Percentiles rank a stretch among this genome's conserved stretches.
These are phyloP conservation scores for Fusarium nygamai DNA, from an alignment of 2,329 filamentous ascomycete species.

Conservation along the genomic window DNA sequence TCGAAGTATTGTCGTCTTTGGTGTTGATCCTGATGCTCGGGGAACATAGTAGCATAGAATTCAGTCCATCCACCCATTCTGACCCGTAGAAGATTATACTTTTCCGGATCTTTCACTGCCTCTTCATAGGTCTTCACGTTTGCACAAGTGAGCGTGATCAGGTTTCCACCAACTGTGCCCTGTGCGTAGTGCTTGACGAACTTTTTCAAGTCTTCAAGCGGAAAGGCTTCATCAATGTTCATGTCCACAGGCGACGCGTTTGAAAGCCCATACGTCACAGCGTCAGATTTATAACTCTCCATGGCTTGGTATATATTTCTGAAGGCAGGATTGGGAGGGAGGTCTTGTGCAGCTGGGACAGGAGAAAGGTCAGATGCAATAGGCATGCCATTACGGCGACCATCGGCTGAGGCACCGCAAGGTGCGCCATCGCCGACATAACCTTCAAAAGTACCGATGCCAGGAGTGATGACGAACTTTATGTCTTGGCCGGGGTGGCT, in stretches of 20 bases:
- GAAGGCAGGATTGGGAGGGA: background rate
- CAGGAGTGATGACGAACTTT: background rate
- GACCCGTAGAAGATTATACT: background rate
- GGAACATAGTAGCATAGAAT: background rate
- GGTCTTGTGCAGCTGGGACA: background rate
- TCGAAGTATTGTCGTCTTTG: background rate
- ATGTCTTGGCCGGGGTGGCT: background rate
- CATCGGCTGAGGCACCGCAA: background rate
- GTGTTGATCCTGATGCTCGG: background rate
- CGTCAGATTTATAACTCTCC: background rate
- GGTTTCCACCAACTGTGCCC: background rate
- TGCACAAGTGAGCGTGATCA: background rate
- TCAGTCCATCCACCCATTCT: background rate
- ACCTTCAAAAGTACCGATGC: background rate
- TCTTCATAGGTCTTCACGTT: background rate
- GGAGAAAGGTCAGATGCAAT: background rate
- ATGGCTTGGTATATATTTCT: background rate
- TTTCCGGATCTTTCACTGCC: background rate
- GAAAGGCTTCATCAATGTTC: background rate
- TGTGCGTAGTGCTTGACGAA: background rate
- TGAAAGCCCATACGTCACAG: background rate
- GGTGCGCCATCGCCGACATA: background rate
- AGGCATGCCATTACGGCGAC: background rate
- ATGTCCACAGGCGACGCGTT: background rate
- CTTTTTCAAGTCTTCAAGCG: background rate